A percentile compares a stretch with the other conserved stretches of the same genome.
These are phyloP conservation scores for Cladochytrium replicatum DNA, from an alignment of 192 early-diverging fungal genomes.

Conservation along the genomic window DNA sequence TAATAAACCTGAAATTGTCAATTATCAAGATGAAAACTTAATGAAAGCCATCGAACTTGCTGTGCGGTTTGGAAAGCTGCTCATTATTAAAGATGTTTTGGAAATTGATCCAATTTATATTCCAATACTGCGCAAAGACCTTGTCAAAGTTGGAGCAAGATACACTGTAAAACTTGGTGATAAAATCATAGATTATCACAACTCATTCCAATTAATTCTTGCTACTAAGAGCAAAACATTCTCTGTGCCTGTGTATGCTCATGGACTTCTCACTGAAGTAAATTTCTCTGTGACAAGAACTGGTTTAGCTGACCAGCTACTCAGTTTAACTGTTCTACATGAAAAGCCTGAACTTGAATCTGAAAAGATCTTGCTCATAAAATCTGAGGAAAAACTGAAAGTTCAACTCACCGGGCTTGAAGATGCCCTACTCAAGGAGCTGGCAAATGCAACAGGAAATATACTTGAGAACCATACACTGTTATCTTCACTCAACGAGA, in stretches of 20 bases:
- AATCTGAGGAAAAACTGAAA: constrained; percentile 45
- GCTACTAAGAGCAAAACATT: constrained; percentile 30
- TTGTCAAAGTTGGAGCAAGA: constrained; percentile 41
- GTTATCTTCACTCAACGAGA: constrained; percentile 40
- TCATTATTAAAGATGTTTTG: constrained; percentile 43
- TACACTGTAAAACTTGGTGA: constrained; percentile 44
- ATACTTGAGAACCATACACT: constrained; percentile 49
- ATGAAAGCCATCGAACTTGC: constrained; percentile 41
- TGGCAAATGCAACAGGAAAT: constrained; percentile 47
- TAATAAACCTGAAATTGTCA: constrained; percentile 43
- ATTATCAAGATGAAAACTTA: constrained; percentile 45
- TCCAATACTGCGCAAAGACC: constrained; percentile 36
- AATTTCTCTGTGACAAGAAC: constrained; percentile 50
- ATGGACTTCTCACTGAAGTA: constrained; percentile 29
- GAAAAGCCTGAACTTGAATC: constrained; percentile 45
- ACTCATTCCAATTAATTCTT: constrained; percentile 42
- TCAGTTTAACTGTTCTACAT: constrained; percentile 44
- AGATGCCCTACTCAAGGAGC: constrained; percentile 41
- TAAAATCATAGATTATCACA: constrained; percentile 46
- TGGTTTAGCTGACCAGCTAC: constrained; percentile 41
- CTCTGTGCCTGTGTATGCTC: constrained; percentile 25
- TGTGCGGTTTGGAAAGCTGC: constrained; percentile 48
- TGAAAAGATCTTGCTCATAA: constrained; percentile 38
- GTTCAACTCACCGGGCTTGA: constrained; percentile 40
- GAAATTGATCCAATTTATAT: constrained; percentile 38